Evolutionary conservation across 106 monocot species (phyloP).

Genomic region (Platanthera zijinensis): DNA sequence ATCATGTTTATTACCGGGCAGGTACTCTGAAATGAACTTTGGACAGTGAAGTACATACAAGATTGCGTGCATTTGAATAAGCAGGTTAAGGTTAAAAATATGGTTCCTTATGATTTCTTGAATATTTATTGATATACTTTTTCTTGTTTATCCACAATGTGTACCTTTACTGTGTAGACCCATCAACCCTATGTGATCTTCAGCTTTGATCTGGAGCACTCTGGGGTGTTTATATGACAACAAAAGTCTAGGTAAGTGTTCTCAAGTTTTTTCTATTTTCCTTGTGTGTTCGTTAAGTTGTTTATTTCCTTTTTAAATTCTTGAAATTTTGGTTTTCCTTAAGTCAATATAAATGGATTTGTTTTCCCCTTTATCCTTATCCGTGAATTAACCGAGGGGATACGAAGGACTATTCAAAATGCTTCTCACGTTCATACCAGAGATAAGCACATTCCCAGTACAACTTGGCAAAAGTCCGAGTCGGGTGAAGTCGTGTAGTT

Average conservation of each 20-base stretch:
- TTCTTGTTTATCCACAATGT: background rate
- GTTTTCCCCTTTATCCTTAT: background rate
- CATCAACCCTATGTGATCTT: slow-evolving; percentile 31
- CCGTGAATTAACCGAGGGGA: background rate
- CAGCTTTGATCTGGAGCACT: slow-evolving; percentile 36
- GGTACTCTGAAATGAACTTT: slow-evolving; percentile 84
- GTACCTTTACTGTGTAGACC: slow-evolving; percentile 21
- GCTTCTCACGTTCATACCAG: too few relatives aligned
- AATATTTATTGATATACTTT: background rate
- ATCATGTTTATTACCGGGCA: slow-evolving; percentile 14
- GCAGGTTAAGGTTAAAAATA: slow-evolving; percentile 27
- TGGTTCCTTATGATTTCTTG: slow-evolving; percentile 4
- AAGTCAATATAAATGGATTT: background rate
- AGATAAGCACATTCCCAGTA: too few relatives aligned
- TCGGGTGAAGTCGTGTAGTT: too few relatives aligned
- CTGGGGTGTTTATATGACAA: slow-evolving; percentile 31
- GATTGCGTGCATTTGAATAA: slow-evolving; percentile 33
- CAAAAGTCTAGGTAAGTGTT: slow-evolving; percentile 27
- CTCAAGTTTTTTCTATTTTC: background rate
- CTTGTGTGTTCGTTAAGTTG: background rate
- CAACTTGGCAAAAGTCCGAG: too few relatives aligned
- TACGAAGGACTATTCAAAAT: too few relatives aligned
- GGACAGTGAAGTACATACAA: slow-evolving; percentile 50
- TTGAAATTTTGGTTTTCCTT: background rate
- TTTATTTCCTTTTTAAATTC: background rate